These are phyloP conservation scores for Agaricales sp. DNA, from an alignment of 1,284 basidiomycete genomes.

Conservation along the genomic window DNA sequence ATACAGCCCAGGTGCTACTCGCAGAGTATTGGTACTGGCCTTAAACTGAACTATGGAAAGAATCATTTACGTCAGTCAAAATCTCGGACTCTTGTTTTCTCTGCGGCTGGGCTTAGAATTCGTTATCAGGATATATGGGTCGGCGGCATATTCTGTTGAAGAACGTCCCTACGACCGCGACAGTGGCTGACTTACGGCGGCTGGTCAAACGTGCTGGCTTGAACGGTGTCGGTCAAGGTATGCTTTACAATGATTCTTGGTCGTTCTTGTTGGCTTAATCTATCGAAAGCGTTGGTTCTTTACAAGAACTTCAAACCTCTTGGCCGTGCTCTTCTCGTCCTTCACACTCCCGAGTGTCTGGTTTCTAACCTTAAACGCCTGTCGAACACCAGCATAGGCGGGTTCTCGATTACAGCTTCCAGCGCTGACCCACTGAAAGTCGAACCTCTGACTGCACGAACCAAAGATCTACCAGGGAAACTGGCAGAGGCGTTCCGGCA, in stretches of 20 bases:
- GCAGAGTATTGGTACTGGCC: too few species aligned
- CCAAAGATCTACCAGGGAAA: background rate
- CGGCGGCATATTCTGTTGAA: slow-evolving; percentile 31
- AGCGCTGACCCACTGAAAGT: background rate
- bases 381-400: slow-evolving; percentile 34
- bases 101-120: too few species aligned
- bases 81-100: too few species aligned
- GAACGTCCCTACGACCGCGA: slow-evolving; percentile 39
- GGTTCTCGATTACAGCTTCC: slow-evolving; percentile 23
- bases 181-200: slow-evolving; percentile 46
- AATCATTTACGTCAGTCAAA: too few species aligned
- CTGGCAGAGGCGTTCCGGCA: background rate
- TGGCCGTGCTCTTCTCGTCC: slow-evolving; percentile 42
- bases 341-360: slow-evolving; percentile 35
- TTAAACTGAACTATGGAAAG: too few species aligned
- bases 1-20: too few species aligned
- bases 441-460: background rate
- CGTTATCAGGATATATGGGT: slow-evolving; percentile 9
- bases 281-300: background rate
- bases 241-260: slow-evolving; percentile 7
- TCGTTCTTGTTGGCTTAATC: slow-evolving; percentile 2
- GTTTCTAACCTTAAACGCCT: slow-evolving; percentile 25
- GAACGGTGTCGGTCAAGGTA: slow-evolving; percentile 46
- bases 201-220: slow-evolving; percentile 33
- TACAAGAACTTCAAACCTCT: slow-evolving; percentile 35